phyloP scores from a whole-genome alignment of 768 basidiomycete genomes.

The Suillus discolor region DNA sequence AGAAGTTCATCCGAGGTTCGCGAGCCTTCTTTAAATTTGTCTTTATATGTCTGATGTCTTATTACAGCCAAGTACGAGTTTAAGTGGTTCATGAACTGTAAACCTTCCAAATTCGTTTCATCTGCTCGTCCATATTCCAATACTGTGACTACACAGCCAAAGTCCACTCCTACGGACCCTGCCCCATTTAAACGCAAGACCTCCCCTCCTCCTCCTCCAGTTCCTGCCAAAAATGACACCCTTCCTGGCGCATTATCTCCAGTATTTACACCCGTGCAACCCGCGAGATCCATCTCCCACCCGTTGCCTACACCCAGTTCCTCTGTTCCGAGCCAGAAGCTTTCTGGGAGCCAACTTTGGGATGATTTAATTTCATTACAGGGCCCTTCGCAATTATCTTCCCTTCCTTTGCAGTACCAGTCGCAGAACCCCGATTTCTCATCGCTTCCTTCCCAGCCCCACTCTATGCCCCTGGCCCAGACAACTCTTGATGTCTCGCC shows the following conservation, averaged over 20 bases:
- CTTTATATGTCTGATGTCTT: not conserved
- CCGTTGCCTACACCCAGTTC: constrained; percentile 24
- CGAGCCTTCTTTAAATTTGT: not conserved
- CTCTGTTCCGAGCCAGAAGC: constrained; percentile 20
- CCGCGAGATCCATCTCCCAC: constrained; percentile 38
- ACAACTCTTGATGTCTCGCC: constrained; percentile 6
- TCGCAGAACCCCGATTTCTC: constrained; percentile 2
- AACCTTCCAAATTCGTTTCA: constrained; percentile 44
- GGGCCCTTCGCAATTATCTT: constrained; percentile 36
- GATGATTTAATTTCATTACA: constrained; percentile 57
- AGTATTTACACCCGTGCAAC: constrained; percentile 3
- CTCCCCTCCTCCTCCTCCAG: constrained; percentile 28
- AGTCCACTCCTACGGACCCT: constrained; percentile 21
- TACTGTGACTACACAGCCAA: constrained; percentile 19
- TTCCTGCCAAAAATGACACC: constrained; percentile 29
- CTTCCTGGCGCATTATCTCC: constrained; percentile 17
- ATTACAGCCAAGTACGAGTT: constrained; percentile 78
- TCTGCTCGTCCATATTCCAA: constrained; percentile 44
- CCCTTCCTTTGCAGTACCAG: constrained; percentile 49
- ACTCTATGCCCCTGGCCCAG: constrained; percentile 14
- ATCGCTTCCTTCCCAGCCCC: constrained; percentile 20
- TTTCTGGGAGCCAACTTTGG: constrained; percentile 50
- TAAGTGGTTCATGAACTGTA: constrained; percentile 62
- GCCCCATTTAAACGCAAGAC: constrained; percentile 15
- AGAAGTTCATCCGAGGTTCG: constrained; percentile 86